A percentile compares a stretch with the other conserved stretches of the same genome.
phyloP scores from a whole-genome alignment of 441 rosid species.

The Bruguiera hainesii region DNA sequence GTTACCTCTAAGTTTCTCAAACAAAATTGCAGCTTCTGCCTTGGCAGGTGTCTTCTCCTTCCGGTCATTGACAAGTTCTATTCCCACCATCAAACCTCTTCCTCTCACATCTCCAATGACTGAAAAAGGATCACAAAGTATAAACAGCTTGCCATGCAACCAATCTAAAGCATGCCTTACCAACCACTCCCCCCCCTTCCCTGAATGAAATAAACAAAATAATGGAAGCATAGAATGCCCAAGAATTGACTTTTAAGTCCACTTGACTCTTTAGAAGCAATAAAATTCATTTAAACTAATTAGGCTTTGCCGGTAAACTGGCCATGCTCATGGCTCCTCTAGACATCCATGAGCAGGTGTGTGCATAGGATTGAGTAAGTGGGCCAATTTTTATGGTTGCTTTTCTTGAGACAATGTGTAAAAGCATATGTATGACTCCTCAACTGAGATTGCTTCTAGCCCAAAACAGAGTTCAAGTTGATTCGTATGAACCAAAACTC shows the following conservation, averaged over 20 bases:
- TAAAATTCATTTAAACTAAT: not conserved
- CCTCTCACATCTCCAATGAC: constrained; percentile 93
- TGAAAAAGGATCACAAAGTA: constrained; percentile 24
- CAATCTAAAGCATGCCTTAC: not conserved
- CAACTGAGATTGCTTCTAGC: too few species aligned
- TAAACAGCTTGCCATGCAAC: not conserved
- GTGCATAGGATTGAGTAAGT: not conserved
- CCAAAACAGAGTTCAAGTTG: too few species aligned
- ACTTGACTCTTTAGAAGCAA: not conserved
- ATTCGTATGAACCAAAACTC: too few species aligned
- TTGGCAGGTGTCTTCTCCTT: constrained; percentile 80
- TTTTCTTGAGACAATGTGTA: not conserved
- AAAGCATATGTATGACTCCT: not conserved
- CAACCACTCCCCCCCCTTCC: too few species aligned
- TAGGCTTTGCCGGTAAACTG: not conserved
- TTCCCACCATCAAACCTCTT: constrained; percentile 79
- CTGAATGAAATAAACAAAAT: too few species aligned
- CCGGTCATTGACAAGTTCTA: constrained; percentile 75
- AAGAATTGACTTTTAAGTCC: not conserved
- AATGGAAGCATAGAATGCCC: too few species aligned
- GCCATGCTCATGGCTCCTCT: not conserved
- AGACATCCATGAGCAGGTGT: not conserved
- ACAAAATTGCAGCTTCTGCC: constrained; percentile 66
- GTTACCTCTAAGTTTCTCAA: constrained; percentile 82
- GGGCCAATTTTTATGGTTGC: not conserved